Evolutionary conservation across 495 filamentous ascomycete genomes (phyloP), one percentile per base, ranked within the genome.

Genomic region (Trichoderma parareesei): DNA sequence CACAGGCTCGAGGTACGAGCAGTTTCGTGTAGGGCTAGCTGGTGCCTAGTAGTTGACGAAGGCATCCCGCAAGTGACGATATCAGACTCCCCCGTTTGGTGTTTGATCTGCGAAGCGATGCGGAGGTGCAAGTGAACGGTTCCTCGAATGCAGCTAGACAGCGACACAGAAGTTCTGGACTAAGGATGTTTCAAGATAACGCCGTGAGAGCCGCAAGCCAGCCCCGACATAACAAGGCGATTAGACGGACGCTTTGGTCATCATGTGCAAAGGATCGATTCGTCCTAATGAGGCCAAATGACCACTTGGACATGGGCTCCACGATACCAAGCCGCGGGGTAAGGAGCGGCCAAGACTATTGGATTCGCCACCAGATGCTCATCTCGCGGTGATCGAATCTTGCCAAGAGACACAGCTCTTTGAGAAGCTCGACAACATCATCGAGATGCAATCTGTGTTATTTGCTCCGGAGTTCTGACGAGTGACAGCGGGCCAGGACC

Each of bases 1-100:
- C 20, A 57, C 53, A 9, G 53, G 53, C 53, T 20, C 16, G 9
- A 49, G 16, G 14, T 57, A 27, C 27, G 27, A 27, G 27, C 27
- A 9, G 53, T 57, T 57, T 57, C 53, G 53, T 27, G 33, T 57
- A 57, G 18, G 53, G 53, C 53, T 57, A 57, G 53, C 53, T 57
- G 53, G 20, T 57, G 53, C 53, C 53, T 57, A 57, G 53, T 57
- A 57, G 53, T 14, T 35, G 53, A 13, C 16, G 53, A 57, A 8
- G 27, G 53, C 14, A 10, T 57, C 33, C 20, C 53, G 37, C 37
- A 14, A 27, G 20, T 57, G 53, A 57, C 53, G 53, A 57, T 57
- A 57, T 57, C 9, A 37, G 53, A 57, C 1, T 11, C 35, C 5
- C 53, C 9, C 33, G 27, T 57, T 57, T 37, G 53, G 53, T 57